Conservation (phyloP, 2,329 filamentous ascomycete species). For the Ceratocystis colombiana region DNA sequence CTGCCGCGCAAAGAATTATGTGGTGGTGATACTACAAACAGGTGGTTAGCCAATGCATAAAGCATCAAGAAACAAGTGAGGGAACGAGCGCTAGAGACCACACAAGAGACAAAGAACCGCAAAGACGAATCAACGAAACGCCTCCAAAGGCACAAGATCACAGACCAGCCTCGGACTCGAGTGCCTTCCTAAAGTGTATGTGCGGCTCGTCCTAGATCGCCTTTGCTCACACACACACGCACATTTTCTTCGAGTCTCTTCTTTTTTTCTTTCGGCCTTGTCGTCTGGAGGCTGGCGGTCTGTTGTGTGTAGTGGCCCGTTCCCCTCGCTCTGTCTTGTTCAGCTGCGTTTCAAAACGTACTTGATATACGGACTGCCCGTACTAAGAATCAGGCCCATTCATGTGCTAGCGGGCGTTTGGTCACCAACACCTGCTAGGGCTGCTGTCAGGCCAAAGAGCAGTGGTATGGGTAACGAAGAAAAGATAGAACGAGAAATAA, state of each 20-base stretch:
- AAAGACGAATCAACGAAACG: background rate
- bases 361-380: conserved; percentile 17
- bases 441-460: conserved; percentile 14
- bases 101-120: conserved; percentile 2
- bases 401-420: conserved; percentile 7
- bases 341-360: conserved; percentile 12
- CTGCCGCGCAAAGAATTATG: too few species aligned
- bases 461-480: background rate
- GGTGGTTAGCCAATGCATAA: background rate
- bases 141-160: background rate
- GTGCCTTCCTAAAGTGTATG: conserved; percentile 6
- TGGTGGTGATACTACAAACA: background rate
- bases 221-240: background rate
- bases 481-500: background rate
- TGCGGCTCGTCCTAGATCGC: conserved; percentile 11
- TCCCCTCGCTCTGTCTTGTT: background rate
- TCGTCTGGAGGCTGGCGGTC: background rate
- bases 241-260: background rate
- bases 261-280: background rate
- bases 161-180: conserved; percentile 4
- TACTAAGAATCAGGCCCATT: conserved; percentile 13
- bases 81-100: background rate
- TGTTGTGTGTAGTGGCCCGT: background rate
- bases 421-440: conserved; percentile 13
- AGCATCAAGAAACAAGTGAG: background rate